Conservation (phyloP, 345 rosid species). For the Mercurialis annua region DNA sequence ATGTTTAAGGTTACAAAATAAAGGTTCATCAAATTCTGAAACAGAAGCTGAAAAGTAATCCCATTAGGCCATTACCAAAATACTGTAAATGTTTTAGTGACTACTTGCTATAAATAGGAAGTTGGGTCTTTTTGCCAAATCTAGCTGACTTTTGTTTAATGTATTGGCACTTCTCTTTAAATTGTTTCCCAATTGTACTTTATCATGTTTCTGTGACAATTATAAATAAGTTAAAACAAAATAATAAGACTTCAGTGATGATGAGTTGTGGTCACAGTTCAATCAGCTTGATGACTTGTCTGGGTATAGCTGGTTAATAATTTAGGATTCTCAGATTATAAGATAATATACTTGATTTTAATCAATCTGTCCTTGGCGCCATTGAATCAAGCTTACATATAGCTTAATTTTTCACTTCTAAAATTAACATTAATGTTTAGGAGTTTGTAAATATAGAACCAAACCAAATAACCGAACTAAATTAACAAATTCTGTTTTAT, state of each 20-base stretch:
- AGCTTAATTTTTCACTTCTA: not conserved
- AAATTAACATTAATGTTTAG: no score
- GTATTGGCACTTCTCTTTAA: conserved; percentile 23
- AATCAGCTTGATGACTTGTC: conserved; percentile 10
- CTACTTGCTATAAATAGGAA: conserved; percentile 27
- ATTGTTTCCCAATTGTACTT: conserved; percentile 10
- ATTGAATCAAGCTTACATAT: conserved; percentile 3
- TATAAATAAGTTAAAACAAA: no score
- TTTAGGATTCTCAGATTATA: not conserved
- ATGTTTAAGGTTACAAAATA: not conserved
- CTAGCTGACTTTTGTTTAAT: conserved; percentile 16
- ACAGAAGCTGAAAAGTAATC: conserved; percentile 23
- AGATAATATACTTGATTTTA: not conserved
- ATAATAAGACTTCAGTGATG: not conserved
- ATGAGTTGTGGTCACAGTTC: conserved; percentile 6
- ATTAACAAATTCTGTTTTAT: no score
- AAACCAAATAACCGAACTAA: no score
- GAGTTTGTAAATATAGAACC: no score
- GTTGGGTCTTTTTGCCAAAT: conserved; percentile 25
- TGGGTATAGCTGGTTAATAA: not conserved
- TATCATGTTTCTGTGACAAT: conserved; percentile 10
- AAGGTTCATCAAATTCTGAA: conserved; percentile 23
- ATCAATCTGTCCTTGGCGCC: conserved; percentile 9
- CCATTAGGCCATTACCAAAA: conserved; percentile 18
- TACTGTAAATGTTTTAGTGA: conserved; percentile 24